Conservation (phyloP, 306 rosid genomes). For the Malus orientalis region DNA sequence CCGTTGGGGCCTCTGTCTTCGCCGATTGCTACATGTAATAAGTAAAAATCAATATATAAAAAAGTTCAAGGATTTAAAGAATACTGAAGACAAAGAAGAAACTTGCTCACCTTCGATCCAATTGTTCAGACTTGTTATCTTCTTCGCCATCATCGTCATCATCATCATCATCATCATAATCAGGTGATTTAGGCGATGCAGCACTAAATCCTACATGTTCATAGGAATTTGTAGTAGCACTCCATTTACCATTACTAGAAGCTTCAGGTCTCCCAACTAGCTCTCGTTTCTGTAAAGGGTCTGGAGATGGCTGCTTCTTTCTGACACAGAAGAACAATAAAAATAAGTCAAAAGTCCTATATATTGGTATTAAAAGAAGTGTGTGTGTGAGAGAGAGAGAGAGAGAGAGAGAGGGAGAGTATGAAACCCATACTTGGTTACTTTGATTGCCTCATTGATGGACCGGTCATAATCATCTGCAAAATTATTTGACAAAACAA, state of each 20-base stretch:
- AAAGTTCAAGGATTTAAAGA: neutral
- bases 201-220: slow-evolving; percentile 51
- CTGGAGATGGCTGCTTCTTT: slow-evolving; percentile 74
- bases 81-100: neutral
- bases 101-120: slow-evolving; percentile 67
- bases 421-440: slow-evolving; percentile 68
- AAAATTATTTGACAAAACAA: slow-evolving; percentile 25
- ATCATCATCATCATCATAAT: slow-evolving; percentile 53
- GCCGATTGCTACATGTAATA: slow-evolving; percentile 53
- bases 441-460: slow-evolving; percentile 94
- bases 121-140: slow-evolving; percentile 41
- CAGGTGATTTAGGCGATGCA: slow-evolving; percentile 64
- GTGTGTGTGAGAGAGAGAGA: no score
- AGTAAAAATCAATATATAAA: slow-evolving; percentile 13
- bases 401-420: neutral
- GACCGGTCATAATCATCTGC: slow-evolving; percentile 96
- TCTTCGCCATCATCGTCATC: slow-evolving; percentile 60
- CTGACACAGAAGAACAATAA: slow-evolving; percentile 32
- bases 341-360: slow-evolving; percentile 4
- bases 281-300: slow-evolving; percentile 58
- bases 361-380: neutral
- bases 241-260: slow-evolving; percentile 67
- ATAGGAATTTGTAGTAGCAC: slow-evolving; percentile 47
- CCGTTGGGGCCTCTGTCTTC: slow-evolving; percentile 79
- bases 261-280: slow-evolving; percentile 46